phyloP scores from a whole-genome alignment of 1,139 yeast genomes.

The Geotrichum restrictum region DNA sequence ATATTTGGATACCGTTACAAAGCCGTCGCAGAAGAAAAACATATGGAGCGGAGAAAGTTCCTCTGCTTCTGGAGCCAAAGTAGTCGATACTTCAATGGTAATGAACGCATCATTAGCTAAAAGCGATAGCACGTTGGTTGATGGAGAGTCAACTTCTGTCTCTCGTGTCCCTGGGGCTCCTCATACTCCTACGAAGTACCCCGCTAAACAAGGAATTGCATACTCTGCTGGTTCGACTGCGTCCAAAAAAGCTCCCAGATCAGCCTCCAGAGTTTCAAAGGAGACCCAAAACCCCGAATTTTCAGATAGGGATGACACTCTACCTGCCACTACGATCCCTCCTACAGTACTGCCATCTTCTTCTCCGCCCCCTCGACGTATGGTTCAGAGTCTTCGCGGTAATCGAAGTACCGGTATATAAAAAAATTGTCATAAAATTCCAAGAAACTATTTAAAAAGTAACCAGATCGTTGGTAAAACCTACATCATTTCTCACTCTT shows the following conservation, averaged over 20 bases:
- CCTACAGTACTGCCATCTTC: not conserved
- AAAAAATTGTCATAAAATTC: not conserved
- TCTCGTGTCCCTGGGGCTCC: slow-evolving; percentile 9
- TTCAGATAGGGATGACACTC: not conserved
- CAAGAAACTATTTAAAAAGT: slow-evolving; percentile 3
- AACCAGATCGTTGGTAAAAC: no score
- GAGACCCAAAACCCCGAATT: no score
- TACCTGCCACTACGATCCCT: not conserved
- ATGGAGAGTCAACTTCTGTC: not conserved
- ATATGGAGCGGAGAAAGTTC: not conserved
- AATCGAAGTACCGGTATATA: not conserved
- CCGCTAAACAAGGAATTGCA: not conserved
- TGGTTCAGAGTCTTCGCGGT: not conserved
- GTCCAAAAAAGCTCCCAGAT: not conserved
- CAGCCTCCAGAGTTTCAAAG: no score
- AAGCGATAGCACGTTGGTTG: not conserved
- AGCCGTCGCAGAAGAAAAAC: not conserved
- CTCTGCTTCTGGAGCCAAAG: not conserved
- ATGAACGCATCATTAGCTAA: not conserved
- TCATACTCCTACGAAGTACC: not conserved
- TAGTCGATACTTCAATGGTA: not conserved
- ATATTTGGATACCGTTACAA: not conserved
- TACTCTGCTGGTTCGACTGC: not conserved
- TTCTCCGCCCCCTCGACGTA: not conserved
- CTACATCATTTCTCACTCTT: slow-evolving; percentile 13